These are phyloP conservation scores for Aureobasidium lini DNA, from an alignment of 2,329 filamentous ascomycete species.

Conservation along the genomic window DNA sequence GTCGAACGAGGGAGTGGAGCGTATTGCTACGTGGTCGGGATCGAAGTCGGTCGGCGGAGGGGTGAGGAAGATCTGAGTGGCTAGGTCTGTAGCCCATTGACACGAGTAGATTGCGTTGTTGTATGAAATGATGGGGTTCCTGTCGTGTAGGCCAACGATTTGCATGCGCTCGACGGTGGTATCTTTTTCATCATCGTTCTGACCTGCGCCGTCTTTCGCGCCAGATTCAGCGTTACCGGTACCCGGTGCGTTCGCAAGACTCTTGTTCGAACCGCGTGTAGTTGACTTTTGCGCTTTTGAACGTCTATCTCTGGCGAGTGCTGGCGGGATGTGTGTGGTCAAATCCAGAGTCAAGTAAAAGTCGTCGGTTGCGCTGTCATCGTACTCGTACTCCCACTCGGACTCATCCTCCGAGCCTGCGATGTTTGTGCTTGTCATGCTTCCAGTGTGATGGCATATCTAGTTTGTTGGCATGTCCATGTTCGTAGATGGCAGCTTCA, in stretches of 20 bases:
- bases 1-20: conserved; percentile 54
- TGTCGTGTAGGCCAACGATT: conserved; percentile 72
- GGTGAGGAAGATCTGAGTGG: conserved; percentile 63
- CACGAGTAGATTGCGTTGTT: conserved; percentile 71
- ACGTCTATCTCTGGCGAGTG: conserved; percentile 16
- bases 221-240: neutral
- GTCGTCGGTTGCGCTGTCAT: conserved; percentile 49
- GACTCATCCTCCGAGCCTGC: conserved; percentile 12
- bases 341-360: conserved; percentile 56
- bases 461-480: neutral
- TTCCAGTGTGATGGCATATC: neutral
- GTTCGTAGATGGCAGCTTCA: neutral
- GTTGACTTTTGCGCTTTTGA: conserved; percentile 7
- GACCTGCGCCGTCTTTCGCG: neutral
- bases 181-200: neutral
- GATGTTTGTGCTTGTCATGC: conserved; percentile 5
- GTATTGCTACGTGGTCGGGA: conserved; percentile 44
- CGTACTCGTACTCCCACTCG: conserved; percentile 24
- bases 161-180: conserved; percentile 46
- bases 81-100: conserved; percentile 73
- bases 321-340: conserved; percentile 32
- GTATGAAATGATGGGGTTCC: conserved; percentile 72
- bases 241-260: neutral
- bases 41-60: conserved; percentile 31
- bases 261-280: conserved; percentile 5